Evolutionary conservation across 495 filamentous ascomycete species (phyloP), one percentile per base, ranked within the genome.

Genomic region (Cudoniella acicularis): DNA sequence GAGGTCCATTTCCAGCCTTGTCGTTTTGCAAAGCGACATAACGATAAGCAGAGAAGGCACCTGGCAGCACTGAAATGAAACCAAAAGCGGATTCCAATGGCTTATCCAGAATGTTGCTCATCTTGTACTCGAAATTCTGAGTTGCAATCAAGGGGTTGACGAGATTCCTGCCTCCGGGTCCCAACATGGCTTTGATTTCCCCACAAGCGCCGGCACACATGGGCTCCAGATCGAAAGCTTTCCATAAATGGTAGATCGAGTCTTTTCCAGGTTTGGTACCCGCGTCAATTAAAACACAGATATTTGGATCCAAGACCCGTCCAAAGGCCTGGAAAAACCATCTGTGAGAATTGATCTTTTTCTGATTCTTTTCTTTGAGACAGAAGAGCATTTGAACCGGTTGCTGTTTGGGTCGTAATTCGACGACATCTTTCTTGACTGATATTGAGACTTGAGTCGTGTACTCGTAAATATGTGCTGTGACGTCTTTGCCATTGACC

Each of bases 261-360:
- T 89, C 91, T 57, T 83, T 87, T 40, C 93, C 94, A 1, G 95
- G 95, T 57, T 87, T 90, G 0, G 95, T 99, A 76, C 95, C 95
- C 2, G 93, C 94, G 73, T 99, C 95, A 63, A 99, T 86, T 55
- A 99, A 80, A 27, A 97, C 91, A 67, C 95, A 98, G 56, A 98
- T 93, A 64, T 97, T 98, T 10, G 95, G 95, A 47, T 99, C 86
- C 18, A 99, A 75, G 10, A 98, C 89, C 42, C 83, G 82, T 51
- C 95, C 95, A 71, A 99, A 99, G 0, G 93, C 95, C 68, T 96
- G 88, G 83, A 99, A 98, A 77, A 98, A 97, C 95, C 95, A 99
- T 64, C 95, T 78, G 69, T 99, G 95, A 1, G 93, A 97, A 69
- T 99, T 99, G 81, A 99, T 98, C 78, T 99, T 99, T 79, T 99